phyloP scores from a whole-genome alignment of 305 asterid genomes.

The Solanum hybrid region DNA sequence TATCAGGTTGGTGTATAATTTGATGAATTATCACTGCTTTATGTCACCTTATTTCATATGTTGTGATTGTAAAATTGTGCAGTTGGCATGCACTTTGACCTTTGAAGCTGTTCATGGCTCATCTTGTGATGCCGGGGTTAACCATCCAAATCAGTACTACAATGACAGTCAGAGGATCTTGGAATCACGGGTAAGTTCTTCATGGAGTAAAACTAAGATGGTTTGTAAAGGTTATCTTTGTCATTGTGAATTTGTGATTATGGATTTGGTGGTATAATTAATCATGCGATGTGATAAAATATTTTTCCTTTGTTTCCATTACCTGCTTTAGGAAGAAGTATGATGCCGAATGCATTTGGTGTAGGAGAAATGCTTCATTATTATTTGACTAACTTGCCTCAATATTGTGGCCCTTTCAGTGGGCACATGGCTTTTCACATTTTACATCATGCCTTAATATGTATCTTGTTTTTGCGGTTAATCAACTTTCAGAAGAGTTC shows the following conservation, averaged over 20 bases:
- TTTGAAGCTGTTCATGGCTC: constrained; percentile 86
- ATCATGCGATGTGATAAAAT: background rate
- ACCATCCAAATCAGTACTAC: constrained; percentile 89
- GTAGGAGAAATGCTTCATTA: background rate
- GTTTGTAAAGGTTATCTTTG: background rate
- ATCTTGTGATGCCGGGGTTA: constrained; percentile 82
- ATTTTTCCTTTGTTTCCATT: background rate
- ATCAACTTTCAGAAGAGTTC: background rate
- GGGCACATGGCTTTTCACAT: background rate
- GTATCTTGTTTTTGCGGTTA: background rate
- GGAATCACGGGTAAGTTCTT: constrained; percentile 48
- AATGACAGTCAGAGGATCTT: constrained; percentile 57
- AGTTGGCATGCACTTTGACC: constrained; percentile 95
- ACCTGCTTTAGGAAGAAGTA: background rate
- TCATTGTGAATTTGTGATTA: background rate
- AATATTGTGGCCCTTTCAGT: background rate
- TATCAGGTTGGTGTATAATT: constrained; percentile 54
- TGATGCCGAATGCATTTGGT: background rate
- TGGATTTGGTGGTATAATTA: background rate
- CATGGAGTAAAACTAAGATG: background rate
- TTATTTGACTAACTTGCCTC: background rate
- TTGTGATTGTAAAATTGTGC: constrained; percentile 15
- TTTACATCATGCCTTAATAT: background rate
- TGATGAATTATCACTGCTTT: constrained; percentile 7
- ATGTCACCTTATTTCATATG: background rate